Evolutionary conservation across 768 basidiomycete species (phyloP).

Genomic region (Mycena filopes): DNA sequence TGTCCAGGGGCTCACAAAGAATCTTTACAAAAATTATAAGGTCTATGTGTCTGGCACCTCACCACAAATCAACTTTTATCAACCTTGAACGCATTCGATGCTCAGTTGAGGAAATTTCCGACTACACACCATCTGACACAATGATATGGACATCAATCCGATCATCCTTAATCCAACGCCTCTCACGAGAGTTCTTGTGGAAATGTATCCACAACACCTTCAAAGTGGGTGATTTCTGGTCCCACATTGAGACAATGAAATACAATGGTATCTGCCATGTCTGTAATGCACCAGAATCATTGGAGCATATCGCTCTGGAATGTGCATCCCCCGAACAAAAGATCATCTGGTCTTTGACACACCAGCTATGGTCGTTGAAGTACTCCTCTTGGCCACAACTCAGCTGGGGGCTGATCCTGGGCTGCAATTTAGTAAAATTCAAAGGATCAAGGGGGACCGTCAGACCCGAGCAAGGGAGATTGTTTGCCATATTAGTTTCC

Average conservation of each 20-base stretch:
- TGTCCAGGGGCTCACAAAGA: neutral
- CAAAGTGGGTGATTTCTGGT: too few relatives aligned
- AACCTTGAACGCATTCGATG: neutral
- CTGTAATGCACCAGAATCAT: too few relatives aligned
- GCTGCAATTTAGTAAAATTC: too few relatives aligned
- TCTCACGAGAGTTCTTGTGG: neutral
- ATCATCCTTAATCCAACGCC: neutral
- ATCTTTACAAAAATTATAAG: neutral
- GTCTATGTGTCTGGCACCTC: neutral
- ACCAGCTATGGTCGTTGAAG: too few relatives aligned
- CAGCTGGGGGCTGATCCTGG: too few relatives aligned
- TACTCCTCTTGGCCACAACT: too few relatives aligned
- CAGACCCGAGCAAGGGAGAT: neutral
- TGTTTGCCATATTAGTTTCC: neutral
- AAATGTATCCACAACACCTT: neutral
- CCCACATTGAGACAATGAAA: too few relatives aligned
- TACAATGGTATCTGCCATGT: too few relatives aligned
- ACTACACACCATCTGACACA: neutral
- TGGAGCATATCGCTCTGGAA: too few relatives aligned
- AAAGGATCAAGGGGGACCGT: too few relatives aligned
- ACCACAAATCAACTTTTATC: neutral
- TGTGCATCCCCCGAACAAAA: too few relatives aligned
- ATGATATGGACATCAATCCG: neutral
- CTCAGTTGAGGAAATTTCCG: neutral
- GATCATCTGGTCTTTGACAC: too few relatives aligned